Conservation (phyloP, 179 eudicot species). For the Silene coronaria region DNA sequence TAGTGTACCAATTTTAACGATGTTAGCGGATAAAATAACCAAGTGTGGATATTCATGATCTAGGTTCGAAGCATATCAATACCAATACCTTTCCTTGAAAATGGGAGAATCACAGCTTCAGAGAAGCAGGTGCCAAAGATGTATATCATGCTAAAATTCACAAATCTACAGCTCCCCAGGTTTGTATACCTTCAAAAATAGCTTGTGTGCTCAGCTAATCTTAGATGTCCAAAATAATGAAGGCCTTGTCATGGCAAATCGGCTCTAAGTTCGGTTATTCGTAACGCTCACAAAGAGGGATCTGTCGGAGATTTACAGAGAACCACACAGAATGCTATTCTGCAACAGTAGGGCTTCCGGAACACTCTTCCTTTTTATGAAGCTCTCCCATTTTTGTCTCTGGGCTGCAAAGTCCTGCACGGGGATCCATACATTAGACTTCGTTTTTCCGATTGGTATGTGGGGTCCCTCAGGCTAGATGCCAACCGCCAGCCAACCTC, state of each 20-base stretch:
- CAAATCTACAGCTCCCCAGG: not conserved
- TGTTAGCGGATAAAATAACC: not conserved
- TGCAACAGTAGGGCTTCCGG: not conserved
- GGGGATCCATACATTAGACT: too few species aligned
- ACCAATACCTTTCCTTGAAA: not conserved
- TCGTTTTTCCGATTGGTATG: too few species aligned
- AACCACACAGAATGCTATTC: not conserved
- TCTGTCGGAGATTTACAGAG: not conserved
- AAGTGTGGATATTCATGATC: not conserved
- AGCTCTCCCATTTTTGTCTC: not conserved
- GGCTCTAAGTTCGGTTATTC: not conserved
- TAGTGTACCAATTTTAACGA: not conserved
- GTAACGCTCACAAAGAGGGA: not conserved
- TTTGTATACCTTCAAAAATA: not conserved
- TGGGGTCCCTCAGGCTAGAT: too few species aligned
- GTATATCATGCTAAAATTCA: not conserved
- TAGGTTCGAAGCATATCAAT: not conserved
- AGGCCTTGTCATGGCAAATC: not conserved
- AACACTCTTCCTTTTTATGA: constrained; percentile 8
- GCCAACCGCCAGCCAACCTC: too few species aligned
- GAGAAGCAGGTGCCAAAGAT: not conserved
- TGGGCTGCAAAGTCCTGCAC: constrained; percentile 3
- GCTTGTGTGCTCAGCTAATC: not conserved
- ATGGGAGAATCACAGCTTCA: not conserved
- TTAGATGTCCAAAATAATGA: not conserved